Evolutionary conservation across 2,329 filamentous ascomycete genomes (phyloP).

Genomic region (Alternaria postmessia): DNA sequence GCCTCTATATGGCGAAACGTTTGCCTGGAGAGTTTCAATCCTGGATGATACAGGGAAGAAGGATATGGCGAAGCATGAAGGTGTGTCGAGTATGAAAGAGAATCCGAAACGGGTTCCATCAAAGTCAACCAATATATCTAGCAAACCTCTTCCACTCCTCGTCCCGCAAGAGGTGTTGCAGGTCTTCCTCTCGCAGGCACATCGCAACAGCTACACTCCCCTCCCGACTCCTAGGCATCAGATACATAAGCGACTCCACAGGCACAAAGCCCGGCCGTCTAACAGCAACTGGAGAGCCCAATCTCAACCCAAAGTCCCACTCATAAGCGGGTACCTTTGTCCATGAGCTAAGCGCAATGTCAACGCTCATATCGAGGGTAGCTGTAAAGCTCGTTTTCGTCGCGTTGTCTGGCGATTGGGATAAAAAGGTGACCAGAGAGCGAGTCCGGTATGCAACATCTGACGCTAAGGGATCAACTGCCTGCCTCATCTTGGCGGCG

Average conservation of each 20-base stretch:
- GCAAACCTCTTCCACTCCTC: background rate
- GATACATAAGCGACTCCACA: constrained; percentile 59
- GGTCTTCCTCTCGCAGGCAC: constrained; percentile 58
- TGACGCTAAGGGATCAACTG: background rate
- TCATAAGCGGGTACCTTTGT: constrained; percentile 56
- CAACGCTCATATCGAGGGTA: constrained; percentile 27
- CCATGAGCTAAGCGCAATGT: constrained; percentile 66
- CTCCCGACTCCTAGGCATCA: constrained; percentile 45
- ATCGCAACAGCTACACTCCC: constrained; percentile 57
- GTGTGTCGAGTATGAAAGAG: background rate
- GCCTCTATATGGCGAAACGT: background rate
- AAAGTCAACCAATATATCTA: background rate
- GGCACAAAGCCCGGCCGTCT: constrained; percentile 58
- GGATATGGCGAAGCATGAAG: background rate
- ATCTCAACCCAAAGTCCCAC: constrained; percentile 58
- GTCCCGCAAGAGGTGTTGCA: constrained; percentile 29
- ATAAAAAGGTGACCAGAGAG: constrained; percentile 54
- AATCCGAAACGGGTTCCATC: background rate
- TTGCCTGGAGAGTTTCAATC: background rate
- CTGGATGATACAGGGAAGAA: background rate
- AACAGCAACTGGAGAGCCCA: constrained; percentile 59
- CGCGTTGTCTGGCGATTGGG: constrained; percentile 47
- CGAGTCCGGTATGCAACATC: constrained; percentile 18
- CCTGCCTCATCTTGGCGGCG: background rate
- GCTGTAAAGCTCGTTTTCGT: constrained; percentile 44